A percentile compares a stretch with the other conserved stretches of the same genome.
phyloP scores from a whole-genome alignment of 768 basidiomycete species.

The Suillus ampliporus region DNA sequence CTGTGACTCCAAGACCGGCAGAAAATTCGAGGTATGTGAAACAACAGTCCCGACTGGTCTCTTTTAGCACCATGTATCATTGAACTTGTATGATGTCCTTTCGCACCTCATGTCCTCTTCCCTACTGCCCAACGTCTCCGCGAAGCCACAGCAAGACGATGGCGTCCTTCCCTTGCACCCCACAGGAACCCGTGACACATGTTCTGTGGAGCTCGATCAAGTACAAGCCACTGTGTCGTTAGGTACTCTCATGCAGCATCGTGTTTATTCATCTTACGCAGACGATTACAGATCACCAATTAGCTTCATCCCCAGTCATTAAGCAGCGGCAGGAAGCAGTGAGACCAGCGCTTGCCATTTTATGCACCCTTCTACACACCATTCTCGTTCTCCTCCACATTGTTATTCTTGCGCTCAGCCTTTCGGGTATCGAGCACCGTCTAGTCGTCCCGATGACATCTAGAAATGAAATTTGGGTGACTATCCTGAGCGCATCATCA shows the following conservation, averaged over 20 bases:
- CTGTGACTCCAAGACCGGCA: neutral
- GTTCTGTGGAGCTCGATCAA: neutral
- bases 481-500: slow-evolving; percentile 2
- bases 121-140: neutral
- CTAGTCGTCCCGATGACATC: slow-evolving; percentile 8
- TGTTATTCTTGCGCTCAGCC: slow-evolving; percentile 3
- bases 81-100: neutral
- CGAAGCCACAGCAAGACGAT: neutral
- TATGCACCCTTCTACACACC: slow-evolving; percentile 3
- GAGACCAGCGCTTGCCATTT: neutral
- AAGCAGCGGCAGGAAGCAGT: neutral
- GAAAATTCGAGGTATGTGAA: neutral
- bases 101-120: neutral
- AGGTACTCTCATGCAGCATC: neutral
- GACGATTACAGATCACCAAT: neutral
- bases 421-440: slow-evolving; percentile 7
- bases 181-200: neutral
- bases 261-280: neutral
- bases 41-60: neutral
- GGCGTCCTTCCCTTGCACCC: neutral
- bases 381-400: slow-evolving; percentile 5
- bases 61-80: neutral
- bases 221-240: neutral
- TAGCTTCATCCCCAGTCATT: too few relatives aligned
- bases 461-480: neutral